phyloP scores from a whole-genome alignment of 75 land plant genomes.

The Azolla pinnata region DNA sequence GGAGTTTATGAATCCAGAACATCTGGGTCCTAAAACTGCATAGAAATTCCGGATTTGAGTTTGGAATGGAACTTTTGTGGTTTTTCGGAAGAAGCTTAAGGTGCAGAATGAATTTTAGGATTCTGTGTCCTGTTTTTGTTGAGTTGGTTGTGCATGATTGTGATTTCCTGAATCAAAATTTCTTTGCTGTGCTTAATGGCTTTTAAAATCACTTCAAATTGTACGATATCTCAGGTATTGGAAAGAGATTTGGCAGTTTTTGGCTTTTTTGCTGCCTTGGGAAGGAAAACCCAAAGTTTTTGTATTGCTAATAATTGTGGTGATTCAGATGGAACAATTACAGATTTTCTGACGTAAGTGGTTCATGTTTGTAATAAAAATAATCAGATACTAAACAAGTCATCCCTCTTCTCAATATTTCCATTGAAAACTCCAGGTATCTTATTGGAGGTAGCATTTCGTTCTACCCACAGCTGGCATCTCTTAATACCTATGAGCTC shows the following conservation, averaged over 20 bases:
- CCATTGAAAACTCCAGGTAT: too few species aligned
- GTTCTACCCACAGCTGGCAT: slow-evolving; percentile 86
- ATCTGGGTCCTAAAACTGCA: too few species aligned
- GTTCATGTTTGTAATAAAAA: too few species aligned
- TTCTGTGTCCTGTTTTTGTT: too few species aligned
- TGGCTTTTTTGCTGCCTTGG: slow-evolving; percentile 89
- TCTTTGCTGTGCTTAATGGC: neutral
- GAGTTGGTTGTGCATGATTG: neutral
- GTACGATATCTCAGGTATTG: slow-evolving; percentile 48
- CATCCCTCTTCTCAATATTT: too few species aligned
- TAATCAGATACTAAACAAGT: too few species aligned
- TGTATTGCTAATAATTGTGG: slow-evolving; percentile 45
- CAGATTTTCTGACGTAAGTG: slow-evolving; percentile 74
- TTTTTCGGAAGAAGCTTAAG: too few species aligned
- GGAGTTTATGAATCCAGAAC: too few species aligned
- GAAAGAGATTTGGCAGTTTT: slow-evolving; percentile 88
- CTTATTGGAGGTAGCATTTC: slow-evolving; percentile 84
- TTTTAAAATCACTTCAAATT: neutral
- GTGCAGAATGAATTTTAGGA: too few species aligned
- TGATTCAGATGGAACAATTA: slow-evolving; percentile 45
- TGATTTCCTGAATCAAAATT: too few species aligned
- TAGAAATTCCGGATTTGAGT: too few species aligned
- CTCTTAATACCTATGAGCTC: slow-evolving; percentile 83
- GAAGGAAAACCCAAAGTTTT: slow-evolving; percentile 66
- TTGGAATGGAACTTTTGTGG: too few species aligned